phyloP scores from a whole-genome alignment of 441 rosid species.

The Corymbia citriodora region DNA sequence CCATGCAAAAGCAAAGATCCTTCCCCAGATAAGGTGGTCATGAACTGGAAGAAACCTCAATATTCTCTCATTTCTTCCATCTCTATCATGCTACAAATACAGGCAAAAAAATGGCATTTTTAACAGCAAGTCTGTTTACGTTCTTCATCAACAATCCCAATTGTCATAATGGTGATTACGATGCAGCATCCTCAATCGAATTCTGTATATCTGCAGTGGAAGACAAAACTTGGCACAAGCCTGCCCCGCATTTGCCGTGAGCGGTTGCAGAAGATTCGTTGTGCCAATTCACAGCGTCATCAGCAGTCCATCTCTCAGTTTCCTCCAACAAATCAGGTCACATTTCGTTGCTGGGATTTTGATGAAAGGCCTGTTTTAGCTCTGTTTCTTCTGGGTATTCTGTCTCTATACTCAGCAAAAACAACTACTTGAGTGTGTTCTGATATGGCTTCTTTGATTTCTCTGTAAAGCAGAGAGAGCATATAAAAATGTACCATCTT shows the following conservation, averaged over 20 bases:
- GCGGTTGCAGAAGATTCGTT: slow-evolving; percentile 19
- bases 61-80: not conserved
- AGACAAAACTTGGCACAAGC: slow-evolving; percentile 13
- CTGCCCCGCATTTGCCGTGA: slow-evolving; percentile 7
- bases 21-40: not conserved
- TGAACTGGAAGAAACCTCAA: not conserved
- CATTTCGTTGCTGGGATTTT: not conserved
- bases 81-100: not conserved
- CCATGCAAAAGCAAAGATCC: not conserved
- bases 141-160: not conserved
- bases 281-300: slow-evolving; percentile 30
- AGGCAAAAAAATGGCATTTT: not conserved
- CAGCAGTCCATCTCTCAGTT: slow-evolving; percentile 12
- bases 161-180: slow-evolving; percentile 3
- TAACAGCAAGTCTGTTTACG: not conserved
- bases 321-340: slow-evolving; percentile 44
- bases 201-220: slow-evolving; percentile 16
- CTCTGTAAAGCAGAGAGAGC: not conserved
- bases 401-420: not conserved
- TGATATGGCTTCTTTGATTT: not conserved
- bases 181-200: slow-evolving; percentile 27
- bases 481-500: not conserved
- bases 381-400: not conserved
- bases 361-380: not conserved
- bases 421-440: not conserved